Base-by-base conservation (phyloP, 2,329 filamentous ascomycete genomes). In the Metarhizium rileyi region DNA sequence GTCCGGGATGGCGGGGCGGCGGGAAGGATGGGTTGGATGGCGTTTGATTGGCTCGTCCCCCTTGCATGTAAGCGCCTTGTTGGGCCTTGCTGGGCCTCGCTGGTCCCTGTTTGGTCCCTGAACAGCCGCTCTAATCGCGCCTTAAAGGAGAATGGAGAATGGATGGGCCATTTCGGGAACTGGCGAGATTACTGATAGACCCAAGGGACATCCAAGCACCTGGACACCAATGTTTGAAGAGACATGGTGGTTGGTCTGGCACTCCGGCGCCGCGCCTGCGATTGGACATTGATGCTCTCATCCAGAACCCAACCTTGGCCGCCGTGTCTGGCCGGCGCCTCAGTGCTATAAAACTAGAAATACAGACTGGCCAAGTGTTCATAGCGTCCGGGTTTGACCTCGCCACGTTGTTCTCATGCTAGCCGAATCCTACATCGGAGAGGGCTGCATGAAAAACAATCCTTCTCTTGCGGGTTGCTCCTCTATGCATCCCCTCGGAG, bases 21-120 rank as follows among this genome's bases (percentile, higher is more conserved):
- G 44, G 25, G 9, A 22, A 12, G 2, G 22, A 12, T 35, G 18
- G 35, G 16, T 5, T 38, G n/a, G 5, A 26, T 26, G 41, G 14
- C 30, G 33, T 20, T 33, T 41, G 50, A 51, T 51, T 51, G 50
- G 50, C 42, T n/a, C n/a, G n/a, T n/a, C n/a, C n/a, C n/a, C 5
- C 25, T 12, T 4, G 7, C n/a, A n/a, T n/a, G n/a, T 44, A 50
- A 47, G 48, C 48, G 48, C 48, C n/a, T 16, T 38, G 35, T 7
- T 20, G 3, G 10, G 40, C n/a, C n/a, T n/a, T n/a, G n/a, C n/a
- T n/a, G n/a, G n/a, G n/a, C n/a, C n/a, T n/a, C n/a, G n/a, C n/a
- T n/a, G n/a, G n/a, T n/a, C n/a, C n/a, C n/a, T n/a, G n/a, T n/a
- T n/a, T n/a, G n/a, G n/a, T n/a, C n/a, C n/a, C n/a, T n/a, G n/a